Evolutionary conservation across 2,329 filamentous ascomycete genomes (phyloP).

Genomic region (Colletotrichum costaricense): DNA sequence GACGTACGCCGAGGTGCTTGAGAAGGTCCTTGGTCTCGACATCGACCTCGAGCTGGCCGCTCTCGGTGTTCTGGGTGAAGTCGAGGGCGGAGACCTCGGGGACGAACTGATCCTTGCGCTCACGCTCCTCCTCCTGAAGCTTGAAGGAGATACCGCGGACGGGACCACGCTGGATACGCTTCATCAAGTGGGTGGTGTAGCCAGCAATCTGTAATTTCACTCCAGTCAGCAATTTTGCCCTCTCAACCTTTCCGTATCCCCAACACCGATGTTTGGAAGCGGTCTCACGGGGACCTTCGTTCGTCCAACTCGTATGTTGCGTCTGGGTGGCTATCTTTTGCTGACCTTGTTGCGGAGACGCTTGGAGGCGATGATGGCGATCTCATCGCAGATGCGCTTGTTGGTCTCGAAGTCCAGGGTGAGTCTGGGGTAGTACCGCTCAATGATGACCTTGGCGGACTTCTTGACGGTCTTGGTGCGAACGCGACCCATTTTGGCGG

Average conservation of each 20-base stretch:
- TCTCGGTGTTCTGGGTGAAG: conserved; percentile 94
- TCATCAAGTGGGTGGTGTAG: conserved; percentile 99
- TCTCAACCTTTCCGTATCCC: not conserved
- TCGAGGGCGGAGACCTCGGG: conserved; percentile 98
- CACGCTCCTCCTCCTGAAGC: conserved; percentile 99
- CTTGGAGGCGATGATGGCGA: conserved; percentile 99
- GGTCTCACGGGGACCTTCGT: no score
- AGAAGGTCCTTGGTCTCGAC: conserved; percentile 98
- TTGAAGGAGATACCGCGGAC: conserved; percentile 99
- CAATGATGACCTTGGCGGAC: conserved; percentile 99
- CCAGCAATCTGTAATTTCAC: conserved; percentile 80
- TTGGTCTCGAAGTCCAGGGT: conserved; percentile 99
- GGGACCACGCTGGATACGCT: conserved; percentile 99
- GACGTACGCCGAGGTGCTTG: conserved; percentile 92
- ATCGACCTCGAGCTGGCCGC: conserved; percentile 93
- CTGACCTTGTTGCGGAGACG: conserved; percentile 98
- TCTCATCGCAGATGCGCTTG: conserved; percentile 99
- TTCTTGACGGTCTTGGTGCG: conserved; percentile 78
- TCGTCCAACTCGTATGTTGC: no score
- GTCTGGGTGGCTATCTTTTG: conserved; percentile 15
- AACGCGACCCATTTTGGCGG: conserved; percentile 77
- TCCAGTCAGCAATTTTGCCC: conserved; percentile 15
- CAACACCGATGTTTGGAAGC: conserved; percentile 19
- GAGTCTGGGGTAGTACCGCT: conserved; percentile 97
- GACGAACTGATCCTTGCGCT: conserved; percentile 99